Conservation (phyloP, 768 basidiomycete species). For the Boletus reticulatus region DNA sequence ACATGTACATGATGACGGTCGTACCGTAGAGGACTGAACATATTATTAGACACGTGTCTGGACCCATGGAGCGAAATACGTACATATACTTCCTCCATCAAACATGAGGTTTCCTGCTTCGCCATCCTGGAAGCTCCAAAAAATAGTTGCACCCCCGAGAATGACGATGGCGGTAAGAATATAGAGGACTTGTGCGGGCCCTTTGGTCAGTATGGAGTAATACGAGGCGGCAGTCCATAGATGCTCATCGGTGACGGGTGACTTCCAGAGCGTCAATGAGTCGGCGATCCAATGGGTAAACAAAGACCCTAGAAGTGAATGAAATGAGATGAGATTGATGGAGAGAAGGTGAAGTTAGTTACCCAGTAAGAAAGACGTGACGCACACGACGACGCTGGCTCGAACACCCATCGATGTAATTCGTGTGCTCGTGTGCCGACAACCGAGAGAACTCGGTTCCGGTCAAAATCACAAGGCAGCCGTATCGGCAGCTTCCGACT, state of each 20-base stretch:
- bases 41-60: neutral
- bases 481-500: slow-evolving; percentile 15
- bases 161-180: slow-evolving; percentile 53
- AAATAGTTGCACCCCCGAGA: slow-evolving; percentile 63
- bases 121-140: slow-evolving; percentile 77
- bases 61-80: slow-evolving; percentile 26
- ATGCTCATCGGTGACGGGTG: slow-evolving; percentile 80
- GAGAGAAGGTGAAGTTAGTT: slow-evolving; percentile 7
- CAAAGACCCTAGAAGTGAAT: slow-evolving; percentile 53
- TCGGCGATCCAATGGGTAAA: slow-evolving; percentile 95
- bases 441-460: neutral
- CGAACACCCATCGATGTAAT: slow-evolving; percentile 59
- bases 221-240: slow-evolving; percentile 82
- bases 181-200: slow-evolving; percentile 55
- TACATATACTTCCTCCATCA: slow-evolving; percentile 86
- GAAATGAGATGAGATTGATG: neutral
- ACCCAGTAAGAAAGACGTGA: slow-evolving; percentile 83
- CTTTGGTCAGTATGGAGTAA: slow-evolving; percentile 74
- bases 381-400: slow-evolving; percentile 69
- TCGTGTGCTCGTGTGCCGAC: slow-evolving; percentile 9
- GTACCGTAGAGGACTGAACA: slow-evolving; percentile 69
- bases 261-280: slow-evolving; percentile 86
- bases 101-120: slow-evolving; percentile 88
- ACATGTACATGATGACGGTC: slow-evolving; percentile 68
- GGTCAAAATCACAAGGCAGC: slow-evolving; percentile 19